Evolutionary conservation across 139 green algal genomes (phyloP), one percentile per base, ranked within the genome.

Genomic region (Coelastrella sp.): DNA sequence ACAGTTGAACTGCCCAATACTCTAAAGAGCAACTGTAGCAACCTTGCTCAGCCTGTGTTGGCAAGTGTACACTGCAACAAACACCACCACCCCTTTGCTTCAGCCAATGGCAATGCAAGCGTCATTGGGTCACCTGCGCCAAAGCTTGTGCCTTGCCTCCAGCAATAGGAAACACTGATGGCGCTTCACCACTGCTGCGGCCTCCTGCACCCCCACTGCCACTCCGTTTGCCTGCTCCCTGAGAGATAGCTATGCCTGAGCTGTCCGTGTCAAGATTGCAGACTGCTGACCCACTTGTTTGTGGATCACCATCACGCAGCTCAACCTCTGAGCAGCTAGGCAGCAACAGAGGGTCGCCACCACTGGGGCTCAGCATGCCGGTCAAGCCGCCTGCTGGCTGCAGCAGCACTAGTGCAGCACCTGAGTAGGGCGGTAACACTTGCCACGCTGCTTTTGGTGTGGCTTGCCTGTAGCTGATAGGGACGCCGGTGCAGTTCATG

Each of bases 391-490:
- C 85, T 3, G 73, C 58, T 4, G 73, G 73, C 57, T 90, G 85
- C 73, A 82, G 80, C 75, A 85, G 86, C 20, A 80, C 85, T 89
- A 93, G 91, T 77, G 87, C 90, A 73, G 84, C 88, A 10, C 92
- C 93, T 19, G 86, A 92, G 56, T 89, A 94, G 3, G 94, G 90
- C 47, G 92, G 90, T 82, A 97, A 80, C 5, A 87, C 73, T 83
- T 95, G 91, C 86, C 94, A 96, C 0, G 94, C 92, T 54, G 92
- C 91, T 5, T 75, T 84, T 1, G 83, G 75, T 5, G 74, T 75
- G 5, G 87, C 86, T 81, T 96, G 95, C 7, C 94, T 92, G 92
- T 95, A 97, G 68, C 85, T 89, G 80, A 97, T 90, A 17, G 89
- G 87, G n/a, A 91, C 58, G 4, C 57, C 22, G 4, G 93, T 94